A percentile compares a stretch with the other conserved stretches of the same genome.
Conservation (phyloP, 1,139 yeast genomes). For the Candida sojae region DNA sequence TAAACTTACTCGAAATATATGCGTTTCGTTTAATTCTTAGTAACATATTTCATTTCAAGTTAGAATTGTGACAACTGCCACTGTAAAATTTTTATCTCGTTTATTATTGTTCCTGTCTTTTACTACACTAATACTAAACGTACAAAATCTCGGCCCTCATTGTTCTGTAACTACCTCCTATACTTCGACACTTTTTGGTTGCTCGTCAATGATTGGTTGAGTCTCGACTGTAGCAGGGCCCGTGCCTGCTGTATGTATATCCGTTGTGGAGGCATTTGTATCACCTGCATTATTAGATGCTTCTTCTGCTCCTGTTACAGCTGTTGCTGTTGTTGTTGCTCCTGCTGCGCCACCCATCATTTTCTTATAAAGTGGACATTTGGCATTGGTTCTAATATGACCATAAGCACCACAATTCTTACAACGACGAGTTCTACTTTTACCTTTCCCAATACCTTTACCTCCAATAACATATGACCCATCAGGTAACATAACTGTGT, state of each 20-base stretch:
- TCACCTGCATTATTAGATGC: background rate
- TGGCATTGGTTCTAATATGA: conserved; percentile 86
- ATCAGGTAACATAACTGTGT: conserved; percentile 46
- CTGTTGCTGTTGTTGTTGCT: background rate
- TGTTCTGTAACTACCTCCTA: background rate
- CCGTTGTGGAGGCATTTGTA: background rate
- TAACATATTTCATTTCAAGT: too few species aligned
- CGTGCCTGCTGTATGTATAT: background rate
- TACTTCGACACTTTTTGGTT: conserved; percentile 1
- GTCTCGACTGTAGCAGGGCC: background rate
- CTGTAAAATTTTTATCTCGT: too few species aligned
- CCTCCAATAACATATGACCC: conserved; percentile 55
- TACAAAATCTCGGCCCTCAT: background rate
- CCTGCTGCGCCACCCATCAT: conserved; percentile 16
- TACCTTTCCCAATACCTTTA: conserved; percentile 71
- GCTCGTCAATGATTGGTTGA: background rate
- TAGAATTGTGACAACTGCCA: too few species aligned
- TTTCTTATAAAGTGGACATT: conserved; percentile 77
- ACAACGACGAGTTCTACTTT: conserved; percentile 82
- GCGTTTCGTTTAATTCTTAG: too few species aligned
- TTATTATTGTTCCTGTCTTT: too few species aligned
- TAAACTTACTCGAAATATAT: too few species aligned
- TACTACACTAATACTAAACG: background rate
- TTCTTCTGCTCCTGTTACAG: background rate
- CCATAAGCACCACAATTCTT: conserved; percentile 96